Evolutionary conservation across 1,284 basidiomycete species (phyloP), one percentile per base, ranked within the genome.

Genomic region (Trametes pubescens): DNA sequence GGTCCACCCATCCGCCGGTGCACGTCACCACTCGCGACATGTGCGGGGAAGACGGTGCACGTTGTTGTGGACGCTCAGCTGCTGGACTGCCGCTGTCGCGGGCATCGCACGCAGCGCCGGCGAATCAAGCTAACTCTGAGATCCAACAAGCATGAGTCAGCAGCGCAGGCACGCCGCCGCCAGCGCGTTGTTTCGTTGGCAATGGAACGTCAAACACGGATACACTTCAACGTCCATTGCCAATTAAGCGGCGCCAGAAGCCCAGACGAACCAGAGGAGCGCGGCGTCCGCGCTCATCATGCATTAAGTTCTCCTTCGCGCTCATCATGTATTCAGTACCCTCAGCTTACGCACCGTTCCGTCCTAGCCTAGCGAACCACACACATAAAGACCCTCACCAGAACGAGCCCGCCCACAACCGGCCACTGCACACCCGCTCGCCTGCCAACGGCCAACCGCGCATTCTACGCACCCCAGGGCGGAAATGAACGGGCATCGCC

Each of bases 401-500:
- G 29, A 32, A 32, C 29, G 29, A 32, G n/a, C n/a, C n/a, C n/a
- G n/a, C 29, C 29, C 29, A 32, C 29, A 32, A 24, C 46, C 10
- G 46, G 46, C 2, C 18, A 34, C 8, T 53, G 22, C 51, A 35
- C 21, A 14, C 51, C 14, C 38, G 43, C 43, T 44, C 43, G 21
- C 7, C 43, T 3, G n/a, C 18, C 14, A n/a, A 22, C 43, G 43
- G 16, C 8, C 43, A 22, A 1, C 18, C 11, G 7, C 44, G 10
- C 44, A 44, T 21, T 22, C 9, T 21, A 24, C 44, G 44, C 44
- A 21, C 22, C 10, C 44, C 22, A 13, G 51, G 18, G 51, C 58
- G 58, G 51, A 53, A 52, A 59, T 52, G 58, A 53, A 53, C 51
- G 58, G 51, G 49, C 57, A 34, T 32, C 49, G 37, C 22, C 57